These are phyloP conservation scores for Penicillium ochrochloron DNA, from an alignment of 495 filamentous ascomycete species.

Conservation along the genomic window DNA sequence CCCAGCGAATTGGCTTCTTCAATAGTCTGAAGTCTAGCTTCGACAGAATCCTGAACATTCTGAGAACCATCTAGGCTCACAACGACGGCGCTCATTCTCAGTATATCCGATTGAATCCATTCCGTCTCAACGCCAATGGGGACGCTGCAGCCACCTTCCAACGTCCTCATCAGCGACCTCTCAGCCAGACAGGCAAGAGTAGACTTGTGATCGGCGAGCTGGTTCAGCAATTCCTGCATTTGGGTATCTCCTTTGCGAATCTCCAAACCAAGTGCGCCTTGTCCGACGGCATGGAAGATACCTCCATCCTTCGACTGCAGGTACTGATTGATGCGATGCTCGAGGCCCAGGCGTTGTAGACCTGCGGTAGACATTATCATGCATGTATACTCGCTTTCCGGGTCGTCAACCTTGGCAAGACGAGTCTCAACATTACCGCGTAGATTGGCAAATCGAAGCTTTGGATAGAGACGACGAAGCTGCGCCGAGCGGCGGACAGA, in stretches of 20 bases:
- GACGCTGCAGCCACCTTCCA: slow-evolving; percentile 87
- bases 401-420: slow-evolving; percentile 72
- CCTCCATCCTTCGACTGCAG: slow-evolving; percentile 66
- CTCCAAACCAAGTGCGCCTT: slow-evolving; percentile 80
- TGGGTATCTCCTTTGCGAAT: slow-evolving; percentile 64
- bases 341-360: slow-evolving; percentile 62
- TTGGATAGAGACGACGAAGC: slow-evolving; percentile 65
- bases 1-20: slow-evolving; percentile 20
- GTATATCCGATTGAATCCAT: slow-evolving; percentile 19
- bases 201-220: slow-evolving; percentile 54
- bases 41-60: slow-evolving; percentile 16
- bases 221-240: slow-evolving; percentile 54
- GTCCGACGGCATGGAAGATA: slow-evolving; percentile 79
- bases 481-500: slow-evolving; percentile 79
- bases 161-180: slow-evolving; percentile 69
- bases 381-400: slow-evolving; percentile 62
- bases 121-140: slow-evolving; percentile 72
- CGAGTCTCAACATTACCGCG: slow-evolving; percentile 84
- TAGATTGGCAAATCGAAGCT: slow-evolving; percentile 68
- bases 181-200: slow-evolving; percentile 68
- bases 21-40: slow-evolving; percentile 2
- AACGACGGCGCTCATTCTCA: slow-evolving; percentile 24
- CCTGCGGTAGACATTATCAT: slow-evolving; percentile 82
- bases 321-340: slow-evolving; percentile 68
- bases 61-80: slow-evolving; percentile 25